Evolutionary conservation across 805 yeast species (phyloP).

Genomic region (Barnettozyma populi): DNA sequence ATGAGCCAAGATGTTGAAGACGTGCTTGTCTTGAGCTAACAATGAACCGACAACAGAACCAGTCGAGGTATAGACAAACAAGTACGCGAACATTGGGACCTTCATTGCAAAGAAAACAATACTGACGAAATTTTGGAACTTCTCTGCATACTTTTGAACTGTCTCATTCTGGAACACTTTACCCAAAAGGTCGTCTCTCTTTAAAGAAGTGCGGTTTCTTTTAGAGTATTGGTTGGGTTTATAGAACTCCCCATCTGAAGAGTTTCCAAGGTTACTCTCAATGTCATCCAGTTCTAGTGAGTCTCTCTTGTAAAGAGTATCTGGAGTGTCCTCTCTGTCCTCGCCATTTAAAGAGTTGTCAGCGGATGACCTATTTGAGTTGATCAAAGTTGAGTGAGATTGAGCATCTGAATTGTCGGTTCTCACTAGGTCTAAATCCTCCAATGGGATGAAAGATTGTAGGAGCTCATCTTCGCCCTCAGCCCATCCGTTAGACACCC

Average conservation of each 20-base stretch:
- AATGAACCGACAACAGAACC: slow-evolving; percentile 60
- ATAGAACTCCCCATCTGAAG: slow-evolving; percentile 1
- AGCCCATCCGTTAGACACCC: slow-evolving; percentile 31
- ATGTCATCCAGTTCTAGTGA: slow-evolving; percentile 19
- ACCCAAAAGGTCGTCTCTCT: slow-evolving; percentile 30
- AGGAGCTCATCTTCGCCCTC: slow-evolving; percentile 9
- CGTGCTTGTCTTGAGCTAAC: slow-evolving; percentile 59
- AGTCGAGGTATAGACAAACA: slow-evolving; percentile 48
- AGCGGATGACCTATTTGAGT: slow-evolving; percentile 9
- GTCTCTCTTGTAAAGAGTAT: slow-evolving; percentile 16
- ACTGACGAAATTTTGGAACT: slow-evolving; percentile 23
- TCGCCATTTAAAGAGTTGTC: slow-evolving; percentile 6
- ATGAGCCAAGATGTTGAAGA: slow-evolving; percentile 87
- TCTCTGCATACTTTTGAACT: slow-evolving; percentile 19
- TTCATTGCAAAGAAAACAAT: slow-evolving; percentile 47
- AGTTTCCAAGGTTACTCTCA: slow-evolving; percentile 9
- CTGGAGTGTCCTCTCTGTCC: slow-evolving; percentile 14
- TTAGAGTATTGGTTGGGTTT: not conserved
- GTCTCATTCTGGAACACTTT: slow-evolving; percentile 31
- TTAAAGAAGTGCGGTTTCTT: slow-evolving; percentile 5
- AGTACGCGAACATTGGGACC: slow-evolving; percentile 59
- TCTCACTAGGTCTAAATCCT: slow-evolving; percentile 25
- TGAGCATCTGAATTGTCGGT: slow-evolving; percentile 12
- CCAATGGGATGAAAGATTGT: slow-evolving; percentile 26
- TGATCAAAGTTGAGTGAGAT: slow-evolving; percentile 22